Percentiles rank a stretch among this genome's conserved stretches.
These are phyloP conservation scores for Sordariomycetes sp. DNA, from an alignment of 2,329 filamentous ascomycete species.

Conservation along the genomic window DNA sequence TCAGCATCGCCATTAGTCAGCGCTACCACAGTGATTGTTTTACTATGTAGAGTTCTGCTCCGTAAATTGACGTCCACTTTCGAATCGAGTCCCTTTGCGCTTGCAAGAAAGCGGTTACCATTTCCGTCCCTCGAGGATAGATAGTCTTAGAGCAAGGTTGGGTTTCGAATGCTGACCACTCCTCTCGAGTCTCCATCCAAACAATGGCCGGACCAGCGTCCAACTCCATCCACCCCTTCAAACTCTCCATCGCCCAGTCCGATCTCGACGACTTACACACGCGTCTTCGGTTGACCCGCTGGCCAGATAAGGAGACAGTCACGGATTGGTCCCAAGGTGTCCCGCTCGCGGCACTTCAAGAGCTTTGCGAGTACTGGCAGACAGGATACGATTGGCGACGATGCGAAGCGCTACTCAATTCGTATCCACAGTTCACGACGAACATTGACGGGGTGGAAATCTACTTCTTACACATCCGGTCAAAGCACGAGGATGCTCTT, in stretches of 20 bases:
- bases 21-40: background rate
- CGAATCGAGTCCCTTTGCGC: too few species aligned
- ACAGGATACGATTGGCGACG: slow-evolving; percentile 6
- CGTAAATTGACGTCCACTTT: background rate
- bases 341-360: slow-evolving; percentile 3
- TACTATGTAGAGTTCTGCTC: background rate
- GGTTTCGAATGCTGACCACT: background rate
- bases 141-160: too few species aligned
- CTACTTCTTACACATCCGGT: slow-evolving; percentile 2
- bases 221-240: slow-evolving; percentile 1
- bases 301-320: slow-evolving; percentile 5
- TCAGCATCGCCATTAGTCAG: background rate
- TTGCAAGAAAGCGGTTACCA: too few species aligned
- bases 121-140: too few species aligned
- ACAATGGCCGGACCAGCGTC: slow-evolving; percentile 1
- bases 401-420: slow-evolving; percentile 6
- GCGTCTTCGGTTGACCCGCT: slow-evolving; percentile 3
- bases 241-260: slow-evolving; percentile 3
- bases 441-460: slow-evolving; percentile 5
- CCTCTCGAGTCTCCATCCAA: background rate
- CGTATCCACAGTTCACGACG: slow-evolving; percentile 6
- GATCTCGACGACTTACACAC: slow-evolving; percentile 4
- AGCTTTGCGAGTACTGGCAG: slow-evolving; percentile 5
- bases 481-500: slow-evolving; percentile 5
- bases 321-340: slow-evolving; percentile 5